Evolutionary conservation across 2,329 filamentous ascomycete genomes (phyloP).

Genomic region (Sporothrix inflata): DNA sequence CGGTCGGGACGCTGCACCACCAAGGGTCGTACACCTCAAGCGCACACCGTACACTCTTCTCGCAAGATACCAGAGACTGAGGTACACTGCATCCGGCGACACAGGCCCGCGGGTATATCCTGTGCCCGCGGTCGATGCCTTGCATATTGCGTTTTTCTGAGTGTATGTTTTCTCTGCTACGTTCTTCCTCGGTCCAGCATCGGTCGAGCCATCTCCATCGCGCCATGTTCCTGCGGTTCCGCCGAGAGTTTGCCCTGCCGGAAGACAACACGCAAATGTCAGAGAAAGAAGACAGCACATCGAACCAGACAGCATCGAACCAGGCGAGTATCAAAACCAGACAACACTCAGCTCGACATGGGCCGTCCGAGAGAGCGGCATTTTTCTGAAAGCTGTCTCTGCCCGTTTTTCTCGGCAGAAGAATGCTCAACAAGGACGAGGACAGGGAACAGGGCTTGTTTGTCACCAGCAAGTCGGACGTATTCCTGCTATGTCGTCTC

Average conservation of each 20-base stretch:
- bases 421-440: not conserved
- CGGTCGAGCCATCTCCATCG: not conserved
- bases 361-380: not conserved
- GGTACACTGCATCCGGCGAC: not conserved
- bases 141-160: not conserved
- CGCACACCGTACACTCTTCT: not conserved
- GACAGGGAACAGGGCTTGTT: not conserved
- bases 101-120: not conserved
- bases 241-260: not conserved
- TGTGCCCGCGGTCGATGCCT: not conserved
- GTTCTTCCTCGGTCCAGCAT: not conserved
- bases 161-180: not conserved
- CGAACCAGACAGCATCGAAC: not conserved
- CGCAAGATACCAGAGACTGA: not conserved
- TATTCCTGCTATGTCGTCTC: constrained; percentile 8
- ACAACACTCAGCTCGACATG: not conserved
- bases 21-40: not conserved
- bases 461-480: constrained; percentile 26
- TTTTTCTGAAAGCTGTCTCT: constrained; percentile 1
- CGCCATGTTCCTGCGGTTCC: not conserved
- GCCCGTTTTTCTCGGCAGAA: not conserved
- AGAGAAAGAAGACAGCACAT: not conserved
- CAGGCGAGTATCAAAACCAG: not conserved
- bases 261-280: not conserved
- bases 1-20: not conserved